Conservation (phyloP, 768 basidiomycete species). For the Leccinum fibrillosum region DNA sequence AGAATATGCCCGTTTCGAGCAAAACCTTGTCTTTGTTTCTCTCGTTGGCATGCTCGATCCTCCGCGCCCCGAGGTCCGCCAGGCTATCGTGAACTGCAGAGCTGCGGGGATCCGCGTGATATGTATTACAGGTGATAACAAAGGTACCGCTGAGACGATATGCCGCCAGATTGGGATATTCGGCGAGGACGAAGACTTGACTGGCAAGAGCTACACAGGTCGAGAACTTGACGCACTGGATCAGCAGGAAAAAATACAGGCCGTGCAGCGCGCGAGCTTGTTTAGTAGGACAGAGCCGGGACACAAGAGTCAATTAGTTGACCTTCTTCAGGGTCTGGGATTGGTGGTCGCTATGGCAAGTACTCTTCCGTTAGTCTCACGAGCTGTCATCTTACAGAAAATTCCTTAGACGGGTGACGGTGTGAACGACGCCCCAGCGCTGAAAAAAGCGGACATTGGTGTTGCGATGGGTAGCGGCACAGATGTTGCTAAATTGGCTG, state of each 20-base stretch:
- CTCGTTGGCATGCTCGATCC: slow-evolving; percentile 98
- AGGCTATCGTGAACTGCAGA: slow-evolving; percentile 84
- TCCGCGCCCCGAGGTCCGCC: slow-evolving; percentile 88
- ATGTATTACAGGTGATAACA: slow-evolving; percentile 98
- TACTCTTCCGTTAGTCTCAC: slow-evolving; percentile 6
- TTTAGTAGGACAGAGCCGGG: slow-evolving; percentile 94
- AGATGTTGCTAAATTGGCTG: slow-evolving; percentile 96
- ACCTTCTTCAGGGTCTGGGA: slow-evolving; percentile 86
- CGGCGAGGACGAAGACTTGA: slow-evolving; percentile 77
- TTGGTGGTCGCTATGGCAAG: slow-evolving; percentile 93
- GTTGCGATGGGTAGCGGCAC: slow-evolving; percentile 99
- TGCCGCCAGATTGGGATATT: slow-evolving; percentile 97
- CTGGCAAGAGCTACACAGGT: slow-evolving; percentile 95
- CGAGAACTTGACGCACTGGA: slow-evolving; percentile 82
- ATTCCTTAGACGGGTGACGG: slow-evolving; percentile 82
- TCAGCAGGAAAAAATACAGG: slow-evolving; percentile 77
- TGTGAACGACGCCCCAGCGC: slow-evolving; percentile 95
- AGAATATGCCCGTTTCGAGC: slow-evolving; percentile 90
- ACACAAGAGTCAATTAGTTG: slow-evolving; percentile 94
- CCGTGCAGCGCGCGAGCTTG: slow-evolving; percentile 83
- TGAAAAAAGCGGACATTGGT: slow-evolving; percentile 97
- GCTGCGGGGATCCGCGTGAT: slow-evolving; percentile 94
- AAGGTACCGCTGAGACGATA: slow-evolving; percentile 96
- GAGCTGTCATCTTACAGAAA: slow-evolving; percentile 7
- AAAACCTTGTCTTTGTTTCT: slow-evolving; percentile 89